Base-by-base conservation (phyloP, 139 green algal species). In the Micractinium conductrix region DNA sequence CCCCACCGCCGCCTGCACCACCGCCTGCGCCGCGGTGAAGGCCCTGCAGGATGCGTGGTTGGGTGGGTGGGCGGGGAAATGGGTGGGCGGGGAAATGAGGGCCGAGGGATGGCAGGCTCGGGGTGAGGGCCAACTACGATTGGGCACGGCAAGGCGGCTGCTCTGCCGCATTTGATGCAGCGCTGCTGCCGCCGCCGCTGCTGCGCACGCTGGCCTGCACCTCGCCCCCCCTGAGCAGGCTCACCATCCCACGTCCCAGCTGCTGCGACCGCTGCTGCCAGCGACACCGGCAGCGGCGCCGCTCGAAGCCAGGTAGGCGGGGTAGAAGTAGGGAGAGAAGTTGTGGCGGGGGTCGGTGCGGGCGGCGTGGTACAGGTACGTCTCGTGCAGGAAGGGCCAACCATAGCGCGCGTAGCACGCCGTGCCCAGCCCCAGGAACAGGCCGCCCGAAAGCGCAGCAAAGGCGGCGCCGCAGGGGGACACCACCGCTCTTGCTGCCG, bases 321-420 rank as follows among this genome's bases (percentile, higher is more conserved):
- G 85, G 79, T 96, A 96, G 78, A 95, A 99, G 74, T 96, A 93
- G 9, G 93, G 84, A 7, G 96, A 96, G 84, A 99, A 99, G 90
- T 97, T 99, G 92, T 99, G 96, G 33, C 96, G 87, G 0, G 92
- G 96, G 79, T 99, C 96, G 0, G 88, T 87, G 1, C 96, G 90
- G 0, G 17, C 62, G 3, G 92, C 44, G 62, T 99, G 96, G 87
- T 99, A 95, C 58, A 98, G 78, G 43, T 98, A 95, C 0, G 95
- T 93, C 84, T 99, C 93, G 0, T 95, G 80, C 58, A 97, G 62
- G 78, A 96, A 98, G 1, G 30, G 40, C 2, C 74, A 28, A 1
- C 94, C 95, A 78, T 97, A 97, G 38, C 91, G n/a, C 12, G 2
- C 6, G 84, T 95, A 95, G 71, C 91, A 95, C 4, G 68, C 19